phyloP scores from a whole-genome alignment of 2,329 filamentous ascomycete species.

The Phoma herbarum region DNA sequence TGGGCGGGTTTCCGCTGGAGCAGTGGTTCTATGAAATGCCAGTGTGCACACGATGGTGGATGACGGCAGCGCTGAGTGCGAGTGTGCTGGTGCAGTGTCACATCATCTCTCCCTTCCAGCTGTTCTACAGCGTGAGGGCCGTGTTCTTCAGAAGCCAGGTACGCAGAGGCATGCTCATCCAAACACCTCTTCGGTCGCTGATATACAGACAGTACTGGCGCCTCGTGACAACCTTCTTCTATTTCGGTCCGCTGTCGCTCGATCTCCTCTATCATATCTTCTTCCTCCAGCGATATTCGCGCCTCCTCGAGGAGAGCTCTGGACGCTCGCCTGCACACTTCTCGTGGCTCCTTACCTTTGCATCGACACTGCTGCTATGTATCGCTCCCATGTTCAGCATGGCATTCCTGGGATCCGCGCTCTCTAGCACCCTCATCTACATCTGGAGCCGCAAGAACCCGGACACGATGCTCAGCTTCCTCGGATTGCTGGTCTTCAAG shows the following conservation, averaged over 20 bases:
- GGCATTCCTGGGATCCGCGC: constrained; percentile 90
- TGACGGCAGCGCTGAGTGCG: constrained; percentile 85
- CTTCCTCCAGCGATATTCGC: constrained; percentile 95
- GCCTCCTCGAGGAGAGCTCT: constrained; percentile 94
- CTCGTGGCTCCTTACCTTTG: constrained; percentile 91
- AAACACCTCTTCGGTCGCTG: not conserved
- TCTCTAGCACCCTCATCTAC: constrained; percentile 93
- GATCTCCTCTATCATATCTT: constrained; percentile 98
- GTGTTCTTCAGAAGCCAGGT: constrained; percentile 95
- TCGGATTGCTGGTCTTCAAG: constrained; percentile 89
- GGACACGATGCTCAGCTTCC: constrained; percentile 83
- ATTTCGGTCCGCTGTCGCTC: constrained; percentile 93
- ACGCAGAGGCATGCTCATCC: too few species aligned
- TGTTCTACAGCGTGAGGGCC: constrained; percentile 94
- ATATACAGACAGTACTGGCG: constrained; percentile 80
- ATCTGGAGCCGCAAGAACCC: constrained; percentile 98
- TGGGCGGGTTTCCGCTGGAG: constrained; percentile 78
- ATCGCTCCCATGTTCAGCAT: constrained; percentile 89
- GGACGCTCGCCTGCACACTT: constrained; percentile 91
- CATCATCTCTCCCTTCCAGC: constrained; percentile 89
- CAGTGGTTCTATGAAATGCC: constrained; percentile 99
- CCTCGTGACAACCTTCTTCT: constrained; percentile 93
- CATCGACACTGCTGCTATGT: constrained; percentile 78
- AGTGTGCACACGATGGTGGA: constrained; percentile 96
- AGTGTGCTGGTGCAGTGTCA: constrained; percentile 93